A percentile compares a stretch with the other conserved stretches of the same genome.
phyloP scores from a whole-genome alignment of 192 early-diverging fungal species.

The Entophlyctis luteolus region DNA sequence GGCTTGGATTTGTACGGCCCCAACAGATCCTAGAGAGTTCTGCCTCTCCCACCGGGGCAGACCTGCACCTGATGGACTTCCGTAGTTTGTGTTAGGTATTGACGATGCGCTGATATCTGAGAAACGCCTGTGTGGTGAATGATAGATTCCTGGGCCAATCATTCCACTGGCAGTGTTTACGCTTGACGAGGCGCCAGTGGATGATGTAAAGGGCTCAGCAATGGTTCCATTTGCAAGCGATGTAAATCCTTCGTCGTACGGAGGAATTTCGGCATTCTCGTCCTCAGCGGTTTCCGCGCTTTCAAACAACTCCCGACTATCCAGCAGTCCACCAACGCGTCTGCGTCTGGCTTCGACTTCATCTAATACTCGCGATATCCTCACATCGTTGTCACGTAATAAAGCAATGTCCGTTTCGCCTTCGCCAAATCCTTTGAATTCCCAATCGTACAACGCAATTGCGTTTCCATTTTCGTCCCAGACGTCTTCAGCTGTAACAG shows the following conservation, averaged over 20 bases:
- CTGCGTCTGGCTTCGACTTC: conserved; percentile 6
- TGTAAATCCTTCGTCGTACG: not conserved
- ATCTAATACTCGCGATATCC: not conserved
- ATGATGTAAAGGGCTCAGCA: conserved; percentile 11
- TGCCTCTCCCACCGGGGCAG: conserved; percentile 15
- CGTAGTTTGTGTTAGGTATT: not conserved
- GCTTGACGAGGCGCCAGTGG: conserved; percentile 8
- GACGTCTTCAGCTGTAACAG: not conserved
- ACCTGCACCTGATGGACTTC: not conserved
- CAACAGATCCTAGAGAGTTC: not conserved
- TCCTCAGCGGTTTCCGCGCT: conserved; percentile 5
- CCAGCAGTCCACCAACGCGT: conserved; percentile 6
- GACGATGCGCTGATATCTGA: not conserved
- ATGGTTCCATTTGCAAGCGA: not conserved
- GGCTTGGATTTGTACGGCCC: too few species aligned
- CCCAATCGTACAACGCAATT: conserved; percentile 18
- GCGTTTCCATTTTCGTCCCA: conserved; percentile 24
- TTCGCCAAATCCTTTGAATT: conserved; percentile 14
- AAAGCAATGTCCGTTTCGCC: not conserved
- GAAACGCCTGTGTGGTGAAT: conserved; percentile 9
- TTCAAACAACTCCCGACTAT: conserved; percentile 6
- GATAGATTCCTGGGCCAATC: not conserved
- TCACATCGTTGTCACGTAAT: not conserved
- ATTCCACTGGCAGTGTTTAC: not conserved
- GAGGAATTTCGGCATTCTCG: not conserved